phyloP scores from a whole-genome alignment of 164 flowering plant genomes.

The Amborella trichopoda region DNA sequence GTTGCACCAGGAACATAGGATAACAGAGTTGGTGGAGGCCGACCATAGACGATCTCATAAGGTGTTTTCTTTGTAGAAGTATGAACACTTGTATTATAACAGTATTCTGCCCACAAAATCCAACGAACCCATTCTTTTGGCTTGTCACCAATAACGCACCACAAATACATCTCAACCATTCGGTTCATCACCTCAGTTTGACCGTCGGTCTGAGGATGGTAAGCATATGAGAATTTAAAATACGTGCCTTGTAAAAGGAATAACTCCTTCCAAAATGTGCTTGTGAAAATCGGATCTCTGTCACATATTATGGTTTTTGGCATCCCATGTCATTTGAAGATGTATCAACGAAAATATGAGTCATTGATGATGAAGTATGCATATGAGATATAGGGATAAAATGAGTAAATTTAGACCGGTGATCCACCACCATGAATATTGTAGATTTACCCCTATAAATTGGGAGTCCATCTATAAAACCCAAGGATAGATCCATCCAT shows the following conservation, averaged over 20 bases:
- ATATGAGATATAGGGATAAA: constrained; percentile 1
- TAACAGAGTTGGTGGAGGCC: neutral
- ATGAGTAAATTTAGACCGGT: constrained; percentile 2
- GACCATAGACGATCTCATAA: neutral
- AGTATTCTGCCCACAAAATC: neutral
- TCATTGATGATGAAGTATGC: neutral
- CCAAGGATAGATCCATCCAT: constrained; percentile 8
- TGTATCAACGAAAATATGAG: neutral
- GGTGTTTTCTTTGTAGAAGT: neutral
- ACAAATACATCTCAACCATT: neutral
- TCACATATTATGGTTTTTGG: constrained; percentile 7
- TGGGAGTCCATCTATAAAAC: constrained; percentile 7
- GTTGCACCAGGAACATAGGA: neutral
- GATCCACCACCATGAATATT: constrained; percentile 3
- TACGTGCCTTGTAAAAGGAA: neutral
- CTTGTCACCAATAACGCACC: neutral
- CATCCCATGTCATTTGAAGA: constrained; percentile 6
- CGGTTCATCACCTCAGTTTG: constrained; percentile 5
- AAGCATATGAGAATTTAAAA: neutral
- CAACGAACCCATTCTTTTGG: neutral
- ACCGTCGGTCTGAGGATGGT: constrained; percentile 4
- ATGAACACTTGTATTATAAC: too few species aligned
- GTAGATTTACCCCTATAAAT: neutral
- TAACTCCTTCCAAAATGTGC: constrained; percentile 8
- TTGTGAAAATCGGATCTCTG: neutral